Evolutionary conservation across 208 protist genomes (phyloP).

Genomic region (Angomonas ambiguus): DNA sequence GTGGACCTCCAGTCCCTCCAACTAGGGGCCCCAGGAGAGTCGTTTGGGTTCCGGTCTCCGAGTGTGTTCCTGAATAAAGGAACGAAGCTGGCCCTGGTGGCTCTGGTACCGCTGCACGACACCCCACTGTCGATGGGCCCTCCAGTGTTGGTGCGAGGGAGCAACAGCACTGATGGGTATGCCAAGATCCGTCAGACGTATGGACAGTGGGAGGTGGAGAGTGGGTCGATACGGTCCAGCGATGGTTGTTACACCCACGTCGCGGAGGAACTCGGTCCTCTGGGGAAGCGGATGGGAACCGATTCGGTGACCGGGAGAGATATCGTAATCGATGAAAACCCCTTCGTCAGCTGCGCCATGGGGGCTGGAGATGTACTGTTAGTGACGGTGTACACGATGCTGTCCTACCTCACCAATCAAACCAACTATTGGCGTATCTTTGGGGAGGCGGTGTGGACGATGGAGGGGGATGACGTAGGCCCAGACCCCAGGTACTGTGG

Average conservation of each 20-base stretch:
- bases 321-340: conserved; percentile 71
- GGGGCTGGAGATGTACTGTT: conserved; percentile 76
- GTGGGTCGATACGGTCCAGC: conserved; percentile 49
- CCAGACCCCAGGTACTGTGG: conserved; percentile 76
- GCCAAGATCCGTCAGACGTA: conserved; percentile 63
- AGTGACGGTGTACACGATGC: conserved; percentile 85
- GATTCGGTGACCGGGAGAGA: conserved; percentile 51
- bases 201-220: conserved; percentile 82
- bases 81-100: conserved; percentile 74
- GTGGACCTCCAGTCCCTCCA: conserved; percentile 64
- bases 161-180: conserved; percentile 67
- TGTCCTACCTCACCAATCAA: conserved; percentile 69
- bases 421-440: conserved; percentile 67
- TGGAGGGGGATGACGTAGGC: conserved; percentile 83
- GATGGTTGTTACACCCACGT: conserved; percentile 78
- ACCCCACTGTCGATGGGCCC: conserved; percentile 71
- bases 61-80: conserved; percentile 74
- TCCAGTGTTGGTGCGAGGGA: conserved; percentile 65
- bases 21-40: conserved; percentile 55
- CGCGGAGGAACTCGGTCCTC: conserved; percentile 56
- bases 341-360: conserved; percentile 57
- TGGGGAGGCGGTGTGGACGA: conserved; percentile 75
- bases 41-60: conserved; percentile 70
- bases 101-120: conserved; percentile 76
- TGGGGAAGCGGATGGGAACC: conserved; percentile 54